Conservation (phyloP, 164 flowering plant species). For the Tinospora cordifolia region DNA sequence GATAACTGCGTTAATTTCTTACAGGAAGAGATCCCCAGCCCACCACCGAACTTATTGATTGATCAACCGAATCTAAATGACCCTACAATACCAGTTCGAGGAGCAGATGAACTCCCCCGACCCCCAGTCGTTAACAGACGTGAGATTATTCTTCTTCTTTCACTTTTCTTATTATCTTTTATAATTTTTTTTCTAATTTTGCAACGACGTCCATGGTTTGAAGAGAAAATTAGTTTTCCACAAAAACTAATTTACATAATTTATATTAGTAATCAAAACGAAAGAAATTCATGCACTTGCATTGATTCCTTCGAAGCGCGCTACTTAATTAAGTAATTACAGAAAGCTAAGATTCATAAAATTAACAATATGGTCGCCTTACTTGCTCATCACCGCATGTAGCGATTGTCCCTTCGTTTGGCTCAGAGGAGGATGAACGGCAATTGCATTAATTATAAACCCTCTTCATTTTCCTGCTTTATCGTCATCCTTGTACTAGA, state of each 20-base stretch:
- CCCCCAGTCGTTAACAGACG: conserved; percentile 63
- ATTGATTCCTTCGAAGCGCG: background rate
- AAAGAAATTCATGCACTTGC: background rate
- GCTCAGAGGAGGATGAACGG: conserved; percentile 7
- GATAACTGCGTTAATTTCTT: background rate
- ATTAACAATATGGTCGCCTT: conserved; percentile 4
- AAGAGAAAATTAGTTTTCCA: background rate
- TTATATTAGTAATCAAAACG: background rate
- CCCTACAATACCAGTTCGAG: conserved; percentile 28
- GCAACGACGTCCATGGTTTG: background rate
- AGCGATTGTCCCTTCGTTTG: conserved; percentile 3
- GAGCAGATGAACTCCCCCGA: conserved; percentile 48
- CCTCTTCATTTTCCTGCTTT: conserved; percentile 8
- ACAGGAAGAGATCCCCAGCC: conserved; percentile 62
- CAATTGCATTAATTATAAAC: conserved; percentile 8
- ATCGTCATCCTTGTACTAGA: background rate
- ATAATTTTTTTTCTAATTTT: background rate
- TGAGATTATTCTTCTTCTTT: conserved; percentile 25
- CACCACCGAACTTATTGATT: conserved; percentile 40
- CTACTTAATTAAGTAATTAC: background rate
- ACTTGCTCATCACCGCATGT: background rate
- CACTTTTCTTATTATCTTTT: background rate
- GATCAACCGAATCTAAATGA: conserved; percentile 46
- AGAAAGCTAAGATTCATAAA: background rate
- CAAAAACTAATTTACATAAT: no score